phyloP scores from a whole-genome alignment of 768 basidiomycete genomes.

The Astraeus odoratus region DNA sequence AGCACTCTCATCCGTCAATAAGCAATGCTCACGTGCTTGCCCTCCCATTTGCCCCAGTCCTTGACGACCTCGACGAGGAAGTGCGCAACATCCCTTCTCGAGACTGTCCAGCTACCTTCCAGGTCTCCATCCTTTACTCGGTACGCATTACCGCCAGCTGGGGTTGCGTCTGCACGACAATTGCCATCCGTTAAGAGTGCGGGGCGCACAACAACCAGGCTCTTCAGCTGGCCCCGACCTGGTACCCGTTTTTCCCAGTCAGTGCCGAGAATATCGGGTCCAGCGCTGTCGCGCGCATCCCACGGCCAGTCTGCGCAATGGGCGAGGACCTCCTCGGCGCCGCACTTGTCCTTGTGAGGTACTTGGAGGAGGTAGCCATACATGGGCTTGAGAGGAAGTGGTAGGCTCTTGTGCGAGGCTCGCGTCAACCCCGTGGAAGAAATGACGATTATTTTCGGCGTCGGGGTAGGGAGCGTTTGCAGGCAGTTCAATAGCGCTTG shows the following conservation, averaged over 20 bases:
- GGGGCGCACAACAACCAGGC: slow-evolving; percentile 44
- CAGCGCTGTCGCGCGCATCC: slow-evolving; percentile 39
- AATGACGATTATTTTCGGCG: slow-evolving; percentile 47
- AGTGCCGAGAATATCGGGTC: slow-evolving; percentile 34
- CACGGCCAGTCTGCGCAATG: slow-evolving; percentile 48
- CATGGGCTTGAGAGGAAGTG: slow-evolving; percentile 40
- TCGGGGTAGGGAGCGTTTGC: slow-evolving; percentile 41
- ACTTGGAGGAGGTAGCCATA: slow-evolving; percentile 38
- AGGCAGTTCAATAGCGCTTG: slow-evolving; percentile 49
- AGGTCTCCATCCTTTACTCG: slow-evolving; percentile 37
- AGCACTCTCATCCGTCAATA: slow-evolving; percentile 29
- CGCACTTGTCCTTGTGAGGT: slow-evolving; percentile 58
- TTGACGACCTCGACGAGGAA: slow-evolving; percentile 47
- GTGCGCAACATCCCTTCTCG: slow-evolving; percentile 59
- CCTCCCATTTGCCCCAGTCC: slow-evolving; percentile 47
- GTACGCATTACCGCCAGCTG: slow-evolving; percentile 27
- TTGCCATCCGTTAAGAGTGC: slow-evolving; percentile 54
- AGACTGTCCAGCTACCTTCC: slow-evolving; percentile 40
- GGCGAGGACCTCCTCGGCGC: slow-evolving; percentile 43
- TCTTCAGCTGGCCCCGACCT: slow-evolving; percentile 35
- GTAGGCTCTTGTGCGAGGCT: slow-evolving; percentile 38
- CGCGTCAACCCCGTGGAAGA: slow-evolving; percentile 48
- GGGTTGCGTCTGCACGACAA: slow-evolving; percentile 29
- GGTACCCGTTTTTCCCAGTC: slow-evolving; percentile 41
- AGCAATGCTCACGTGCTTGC: slow-evolving; percentile 42